Evolutionary conservation across 2,329 filamentous ascomycete genomes (phyloP), one percentile per base, ranked within the genome.

Genomic region (Clathrospora elynae): DNA sequence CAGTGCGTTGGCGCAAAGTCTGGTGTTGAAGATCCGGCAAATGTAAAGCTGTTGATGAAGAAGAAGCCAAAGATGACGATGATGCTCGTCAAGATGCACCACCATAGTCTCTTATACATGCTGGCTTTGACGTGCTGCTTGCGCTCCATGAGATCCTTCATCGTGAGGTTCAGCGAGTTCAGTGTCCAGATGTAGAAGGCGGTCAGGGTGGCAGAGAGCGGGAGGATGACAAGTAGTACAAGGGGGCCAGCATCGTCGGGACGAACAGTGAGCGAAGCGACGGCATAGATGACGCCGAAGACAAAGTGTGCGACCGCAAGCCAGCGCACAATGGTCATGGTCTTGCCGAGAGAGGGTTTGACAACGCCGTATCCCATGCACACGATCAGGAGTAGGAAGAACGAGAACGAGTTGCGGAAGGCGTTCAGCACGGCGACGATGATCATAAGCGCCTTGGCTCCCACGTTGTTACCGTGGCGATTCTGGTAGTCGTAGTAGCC

Each of bases 311-410:
- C 88, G 50, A 91, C 86, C 11, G 93, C 93, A 12, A 99, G 82
- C 75, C 87, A 88, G 46, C 93, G 88, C 29, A 96, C 91, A 61
- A 88, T 92, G 55, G 92, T 83, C 93, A 99, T 99, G 9, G 90
- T 91, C 62, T 86, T 88, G 44, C 93, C 93, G 4, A 99, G 80
- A 2, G 87, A 90, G 2, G 86, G 88, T 74, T 97, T 97, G 55
- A 99, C 95, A 16, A 99, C 95, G 59, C 93, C 93, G 62, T 99
- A 99, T 20, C 93, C 93, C 93, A 99, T 99, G 71, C 93, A 99
- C 20, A 99, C 93, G 57, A 99, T 97, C 38, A 99, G 84, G 6
- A 99, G 80, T 35, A 99, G 78, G 78, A 99, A 99, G 78, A 99
- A 99, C 0, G 92, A 96, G 70, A 99, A 97, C 0, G 92, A 96